Conservation (phyloP, 2,329 filamentous ascomycete genomes). For the Hypocreales sp. region DNA sequence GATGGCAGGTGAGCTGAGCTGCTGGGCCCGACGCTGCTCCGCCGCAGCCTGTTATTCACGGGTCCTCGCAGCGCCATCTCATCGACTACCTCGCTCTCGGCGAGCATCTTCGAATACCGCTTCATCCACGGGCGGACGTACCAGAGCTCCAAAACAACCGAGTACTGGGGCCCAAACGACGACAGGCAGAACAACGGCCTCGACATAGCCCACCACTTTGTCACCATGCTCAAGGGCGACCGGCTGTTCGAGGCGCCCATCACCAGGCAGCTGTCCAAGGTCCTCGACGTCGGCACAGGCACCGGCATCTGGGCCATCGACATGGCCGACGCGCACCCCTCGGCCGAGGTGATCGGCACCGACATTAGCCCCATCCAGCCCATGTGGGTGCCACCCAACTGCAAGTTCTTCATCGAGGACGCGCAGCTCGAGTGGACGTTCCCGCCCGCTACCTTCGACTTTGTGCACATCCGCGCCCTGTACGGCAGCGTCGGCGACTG, state of each 20-base stretch:
- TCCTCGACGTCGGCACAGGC: conserved; percentile 37
- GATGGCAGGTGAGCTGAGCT: conserved; percentile 2
- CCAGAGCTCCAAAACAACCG: conserved; percentile 12
- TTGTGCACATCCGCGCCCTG: conserved; percentile 42
- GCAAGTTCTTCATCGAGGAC: conserved; percentile 16
- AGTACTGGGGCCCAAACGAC: conserved; percentile 14
- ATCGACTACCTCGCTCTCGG: conserved; percentile 16
- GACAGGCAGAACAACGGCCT: conserved; percentile 10
- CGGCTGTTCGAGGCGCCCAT: conserved; percentile 4
- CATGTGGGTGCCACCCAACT: conserved; percentile 22
- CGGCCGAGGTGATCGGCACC: conserved; percentile 29
- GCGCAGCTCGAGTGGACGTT: conserved; percentile 14
- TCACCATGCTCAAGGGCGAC: conserved; percentile 9
- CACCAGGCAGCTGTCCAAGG: not conserved
- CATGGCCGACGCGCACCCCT: conserved; percentile 24
- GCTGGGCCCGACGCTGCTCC: not conserved
- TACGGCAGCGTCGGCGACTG: conserved; percentile 42
- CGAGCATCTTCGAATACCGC: conserved; percentile 17
- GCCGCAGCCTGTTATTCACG: not conserved
- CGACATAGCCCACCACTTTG: conserved; percentile 11
- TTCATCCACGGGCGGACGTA: conserved; percentile 15
- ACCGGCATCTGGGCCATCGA: conserved; percentile 45
- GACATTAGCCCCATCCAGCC: conserved; percentile 43
- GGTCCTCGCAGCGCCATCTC: conserved; percentile 5
- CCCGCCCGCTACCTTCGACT: conserved; percentile 29